A percentile compares a stretch with the other conserved stretches of the same genome.
Conservation (phyloP, 2,329 filamentous ascomycete species). For the Aspergillus sp. region DNA sequence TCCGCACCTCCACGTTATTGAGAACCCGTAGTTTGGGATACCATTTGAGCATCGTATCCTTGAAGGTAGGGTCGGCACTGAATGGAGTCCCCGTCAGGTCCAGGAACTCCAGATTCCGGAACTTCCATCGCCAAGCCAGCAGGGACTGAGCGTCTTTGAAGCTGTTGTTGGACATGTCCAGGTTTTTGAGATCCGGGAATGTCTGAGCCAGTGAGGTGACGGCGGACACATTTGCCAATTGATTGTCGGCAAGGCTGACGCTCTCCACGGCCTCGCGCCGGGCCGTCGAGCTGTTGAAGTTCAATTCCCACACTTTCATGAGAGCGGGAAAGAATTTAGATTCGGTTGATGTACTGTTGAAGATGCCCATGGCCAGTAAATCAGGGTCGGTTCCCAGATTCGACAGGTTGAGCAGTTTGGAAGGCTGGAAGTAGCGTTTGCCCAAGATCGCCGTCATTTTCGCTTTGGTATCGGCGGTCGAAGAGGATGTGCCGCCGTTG, state of each 20-base stretch:
- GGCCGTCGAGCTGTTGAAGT: constrained; percentile 69
- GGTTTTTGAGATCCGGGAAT: constrained; percentile 81
- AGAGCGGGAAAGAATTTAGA: constrained; percentile 90
- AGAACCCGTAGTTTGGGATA: constrained; percentile 78
- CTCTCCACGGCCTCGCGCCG: constrained; percentile 78
- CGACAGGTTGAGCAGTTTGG: constrained; percentile 82
- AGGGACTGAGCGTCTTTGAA: constrained; percentile 68
- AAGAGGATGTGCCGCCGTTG: constrained; percentile 40
- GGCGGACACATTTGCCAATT: constrained; percentile 67
- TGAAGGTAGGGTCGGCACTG: constrained; percentile 60
- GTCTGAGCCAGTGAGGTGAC: constrained; percentile 75
- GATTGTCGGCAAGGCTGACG: constrained; percentile 79
- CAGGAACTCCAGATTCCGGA: constrained; percentile 76
- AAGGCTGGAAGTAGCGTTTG: constrained; percentile 67
- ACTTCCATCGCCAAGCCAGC: constrained; percentile 74
- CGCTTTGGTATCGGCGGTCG: constrained; percentile 60
- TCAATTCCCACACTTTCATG: constrained; percentile 78
- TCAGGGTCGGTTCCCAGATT: constrained; percentile 69
- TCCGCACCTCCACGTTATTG: constrained; percentile 72
- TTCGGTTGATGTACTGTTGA: constrained; percentile 67
- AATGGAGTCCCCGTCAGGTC: constrained; percentile 77
- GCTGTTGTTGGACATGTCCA: constrained; percentile 84
- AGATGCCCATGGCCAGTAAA: constrained; percentile 72
- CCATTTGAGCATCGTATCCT: constrained; percentile 71
- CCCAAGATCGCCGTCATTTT: constrained; percentile 70